A percentile compares a stretch with the other conserved stretches of the same genome.
phyloP scores from a whole-genome alignment of 495 filamentous ascomycete species.

The Amphirosellinia nigrospora region DNA sequence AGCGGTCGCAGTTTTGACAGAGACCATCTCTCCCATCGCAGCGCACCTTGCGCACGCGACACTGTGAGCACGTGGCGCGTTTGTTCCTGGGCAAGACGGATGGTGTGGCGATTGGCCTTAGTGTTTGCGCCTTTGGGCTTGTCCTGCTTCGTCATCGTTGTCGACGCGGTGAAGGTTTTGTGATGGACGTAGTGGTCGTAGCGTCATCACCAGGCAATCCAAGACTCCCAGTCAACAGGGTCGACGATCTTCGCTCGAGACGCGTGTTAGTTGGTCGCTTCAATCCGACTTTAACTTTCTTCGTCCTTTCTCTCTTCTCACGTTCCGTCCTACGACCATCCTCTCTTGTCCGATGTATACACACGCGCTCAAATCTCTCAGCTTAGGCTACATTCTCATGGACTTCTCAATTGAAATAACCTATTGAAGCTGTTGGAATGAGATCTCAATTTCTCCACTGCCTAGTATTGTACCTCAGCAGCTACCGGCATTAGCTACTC shows the following conservation, averaged over 20 bases:
- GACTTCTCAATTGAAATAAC: neutral
- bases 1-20: conserved; percentile 37
- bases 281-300: neutral
- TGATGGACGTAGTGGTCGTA: conserved; percentile 36
- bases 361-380: neutral
- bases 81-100: conserved; percentile 24
- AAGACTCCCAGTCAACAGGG: neutral
- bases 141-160: neutral
- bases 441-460: neutral
- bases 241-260: neutral
- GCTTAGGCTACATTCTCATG: neutral
- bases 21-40: conserved; percentile 34
- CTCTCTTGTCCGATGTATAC: neutral
- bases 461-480: neutral
- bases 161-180: conserved; percentile 27
- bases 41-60: conserved; percentile 37
- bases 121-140: conserved; percentile 14
- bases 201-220: conserved; percentile 17
- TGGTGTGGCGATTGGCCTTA: conserved; percentile 20
- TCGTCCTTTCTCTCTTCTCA: neutral
- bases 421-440: neutral
- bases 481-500: conserved; percentile 2
- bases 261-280: neutral
- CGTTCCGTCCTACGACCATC: conserved; percentile 5
- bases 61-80: conserved; percentile 37